Evolutionary conservation across 148 eudicot species (phyloP), one percentile per base, ranked within the genome.

Genomic region (Chenopodium album): DNA sequence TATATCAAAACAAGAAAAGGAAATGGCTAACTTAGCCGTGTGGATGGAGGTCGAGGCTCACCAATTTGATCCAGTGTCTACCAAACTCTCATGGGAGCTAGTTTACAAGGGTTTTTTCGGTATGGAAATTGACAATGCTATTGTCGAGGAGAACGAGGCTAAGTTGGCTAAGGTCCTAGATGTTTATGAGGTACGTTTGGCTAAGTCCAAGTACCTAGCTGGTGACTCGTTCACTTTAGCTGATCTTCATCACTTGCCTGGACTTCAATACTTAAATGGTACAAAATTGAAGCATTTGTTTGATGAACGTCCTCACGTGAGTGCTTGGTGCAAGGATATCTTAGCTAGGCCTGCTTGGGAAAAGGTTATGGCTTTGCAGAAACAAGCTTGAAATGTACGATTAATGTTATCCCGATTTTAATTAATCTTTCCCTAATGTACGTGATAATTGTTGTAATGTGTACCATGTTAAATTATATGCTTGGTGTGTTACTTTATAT

Each of bases 1-100:
- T 22, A 17, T 85, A 4, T 48, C 22, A 68, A 37, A 71, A 1
- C 89, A 90, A 8, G 80, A 82, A 4, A 91, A 91, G 79, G 81
- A 86, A 72, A 84, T 86, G 92, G 94, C 93, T 1, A 56, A 76
- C 10, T 20, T 73, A 16, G 78, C 85, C 0, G 82, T 89, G 6
- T 94, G 96, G 98, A 73, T 78, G 50, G 90, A 92, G 78, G 98
- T 90, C 0, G 98, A 94, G 76, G 86, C 90, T 23, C 98, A 83
- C 76, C 89, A 88, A 46, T 94, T 87, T 54, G 94, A 90, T 23
- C 88, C 90, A 0, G 81, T 79, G 2, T 86, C 85, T 2, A 23
- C 80, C 14, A 91, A 85, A 65, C 88, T 94, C 5, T 60, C 46
- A 7, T 87, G 82, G 84, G 96, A 94, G 89, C 83, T 89, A 0